Percentiles rank a stretch among this genome's conserved stretches.
Conservation (phyloP, 2,329 filamentous ascomycete species). For the Fusarium siculi region DNA sequence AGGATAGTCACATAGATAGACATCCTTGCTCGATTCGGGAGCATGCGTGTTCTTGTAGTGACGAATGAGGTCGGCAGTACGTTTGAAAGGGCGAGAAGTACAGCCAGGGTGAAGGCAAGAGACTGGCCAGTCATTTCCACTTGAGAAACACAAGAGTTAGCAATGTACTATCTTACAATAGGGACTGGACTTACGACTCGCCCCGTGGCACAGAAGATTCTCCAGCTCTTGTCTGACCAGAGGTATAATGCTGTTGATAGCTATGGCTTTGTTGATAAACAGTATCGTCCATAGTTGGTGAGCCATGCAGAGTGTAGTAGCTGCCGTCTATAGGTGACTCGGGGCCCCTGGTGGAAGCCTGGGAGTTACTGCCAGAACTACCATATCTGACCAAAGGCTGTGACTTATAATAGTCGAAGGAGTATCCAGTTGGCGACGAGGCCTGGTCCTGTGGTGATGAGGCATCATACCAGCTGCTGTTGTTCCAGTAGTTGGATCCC, state of each 20-base stretch:
- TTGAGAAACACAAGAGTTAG: constrained; percentile 20
- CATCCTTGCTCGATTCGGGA: constrained; percentile 53
- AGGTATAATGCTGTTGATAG: constrained; percentile 25
- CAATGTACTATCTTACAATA: not conserved
- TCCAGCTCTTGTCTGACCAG: not conserved
- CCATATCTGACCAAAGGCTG: constrained; percentile 43
- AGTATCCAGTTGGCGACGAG: constrained; percentile 31
- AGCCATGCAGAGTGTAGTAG: constrained; percentile 33
- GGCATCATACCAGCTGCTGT: constrained; percentile 19
- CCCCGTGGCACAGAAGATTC: constrained; percentile 11
- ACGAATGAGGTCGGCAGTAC: constrained; percentile 65
- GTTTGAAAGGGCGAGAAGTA: constrained; percentile 58
- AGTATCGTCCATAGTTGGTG: constrained; percentile 15
- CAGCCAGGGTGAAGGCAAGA: constrained; percentile 56
- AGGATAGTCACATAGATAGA: constrained; percentile 63
- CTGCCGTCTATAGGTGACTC: constrained; percentile 41
- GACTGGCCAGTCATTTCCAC: constrained; percentile 49
- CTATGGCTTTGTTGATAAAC: constrained; percentile 16
- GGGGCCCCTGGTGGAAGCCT: constrained; percentile 38
- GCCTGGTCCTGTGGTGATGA: constrained; percentile 35
- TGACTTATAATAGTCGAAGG: constrained; percentile 37
- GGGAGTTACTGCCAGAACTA: constrained; percentile 47
- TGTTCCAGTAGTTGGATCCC: constrained; percentile 29
- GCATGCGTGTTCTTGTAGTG: constrained; percentile 63
- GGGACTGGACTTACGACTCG: constrained; percentile 26